phyloP scores from a whole-genome alignment of 345 rosid species.

The Kandelia obovata region DNA sequence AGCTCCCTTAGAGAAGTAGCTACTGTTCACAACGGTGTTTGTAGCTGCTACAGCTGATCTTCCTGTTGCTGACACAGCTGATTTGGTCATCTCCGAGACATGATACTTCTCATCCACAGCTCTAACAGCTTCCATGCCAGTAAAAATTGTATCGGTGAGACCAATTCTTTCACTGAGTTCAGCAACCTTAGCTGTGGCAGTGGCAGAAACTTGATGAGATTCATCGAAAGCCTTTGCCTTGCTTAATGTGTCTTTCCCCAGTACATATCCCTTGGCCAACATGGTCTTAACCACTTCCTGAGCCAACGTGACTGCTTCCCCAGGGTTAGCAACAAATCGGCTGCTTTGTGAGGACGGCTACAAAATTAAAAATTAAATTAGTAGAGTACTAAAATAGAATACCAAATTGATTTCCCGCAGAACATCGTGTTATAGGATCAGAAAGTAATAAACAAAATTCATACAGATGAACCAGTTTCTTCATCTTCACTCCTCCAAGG shows the following conservation, averaged over 20 bases:
- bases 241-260: constrained; percentile 69
- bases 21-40: constrained; percentile 55
- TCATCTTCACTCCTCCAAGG: constrained; percentile 33
- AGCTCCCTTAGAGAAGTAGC: constrained; percentile 78
- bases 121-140: constrained; percentile 67
- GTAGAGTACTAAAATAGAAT: background rate
- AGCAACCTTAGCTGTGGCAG: constrained; percentile 64
- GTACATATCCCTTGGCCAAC: constrained; percentile 60
- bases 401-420: background rate
- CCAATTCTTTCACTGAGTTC: constrained; percentile 61
- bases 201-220: constrained; percentile 69
- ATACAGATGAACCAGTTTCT: constrained; percentile 49
- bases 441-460: constrained; percentile 6
- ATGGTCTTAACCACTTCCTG: constrained; percentile 69
- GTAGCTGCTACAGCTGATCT: constrained; percentile 69
- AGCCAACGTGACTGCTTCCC: constrained; percentile 66
- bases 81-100: constrained; percentile 56
- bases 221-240: constrained; percentile 69
- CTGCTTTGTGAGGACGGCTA: constrained; percentile 29
- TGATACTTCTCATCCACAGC: constrained; percentile 59
- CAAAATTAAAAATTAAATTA: constrained; percentile 10
- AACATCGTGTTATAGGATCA: constrained; percentile 6
- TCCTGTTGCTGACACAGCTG: constrained; percentile 66
- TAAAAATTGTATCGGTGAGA: constrained; percentile 59
- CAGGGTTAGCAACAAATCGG: constrained; percentile 44